Evolutionary conservation across 139 green algal genomes (phyloP).

Genomic region (Micractinium sp.): DNA sequence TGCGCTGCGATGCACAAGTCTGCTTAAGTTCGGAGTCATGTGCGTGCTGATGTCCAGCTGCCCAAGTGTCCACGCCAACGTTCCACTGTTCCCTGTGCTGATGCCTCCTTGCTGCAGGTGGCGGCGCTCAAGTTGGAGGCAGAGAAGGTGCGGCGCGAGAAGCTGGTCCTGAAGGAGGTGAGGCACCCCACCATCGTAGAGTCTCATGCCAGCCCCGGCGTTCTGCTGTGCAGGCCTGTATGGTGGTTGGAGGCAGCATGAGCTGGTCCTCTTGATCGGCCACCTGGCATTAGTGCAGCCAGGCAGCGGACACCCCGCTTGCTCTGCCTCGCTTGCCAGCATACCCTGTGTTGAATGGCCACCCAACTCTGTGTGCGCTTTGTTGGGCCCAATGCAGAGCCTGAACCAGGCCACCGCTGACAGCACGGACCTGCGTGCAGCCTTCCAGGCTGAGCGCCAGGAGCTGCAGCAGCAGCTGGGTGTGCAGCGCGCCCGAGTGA

Average conservation of each 20-base stretch:
- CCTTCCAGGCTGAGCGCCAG: not conserved
- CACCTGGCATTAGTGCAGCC: too few species aligned
- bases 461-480: not conserved
- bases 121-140: constrained; percentile 8
- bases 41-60: not conserved
- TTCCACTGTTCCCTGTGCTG: too few species aligned
- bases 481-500: not conserved
- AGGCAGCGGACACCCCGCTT: too few species aligned
- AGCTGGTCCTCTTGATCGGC: too few species aligned
- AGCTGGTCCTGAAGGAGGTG: constrained; percentile 8
- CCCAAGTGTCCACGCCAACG: not conserved
- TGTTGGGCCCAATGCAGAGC: constrained; percentile 5
- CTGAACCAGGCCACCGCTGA: constrained; percentile 12
- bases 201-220: too few species aligned
- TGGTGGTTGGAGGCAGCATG: too few species aligned
- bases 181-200: not conserved
- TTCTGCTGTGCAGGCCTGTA: not conserved
- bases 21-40: not conserved
- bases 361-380: too few species aligned
- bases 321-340: not conserved
- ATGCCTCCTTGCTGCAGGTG: not conserved
- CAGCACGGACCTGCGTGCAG: not conserved
- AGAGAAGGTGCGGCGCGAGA: not conserved
- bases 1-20: not conserved
- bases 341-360: too few species aligned